phyloP scores from a whole-genome alignment of 202 grass and related monocot genomes.

The Setaria italica region DNA sequence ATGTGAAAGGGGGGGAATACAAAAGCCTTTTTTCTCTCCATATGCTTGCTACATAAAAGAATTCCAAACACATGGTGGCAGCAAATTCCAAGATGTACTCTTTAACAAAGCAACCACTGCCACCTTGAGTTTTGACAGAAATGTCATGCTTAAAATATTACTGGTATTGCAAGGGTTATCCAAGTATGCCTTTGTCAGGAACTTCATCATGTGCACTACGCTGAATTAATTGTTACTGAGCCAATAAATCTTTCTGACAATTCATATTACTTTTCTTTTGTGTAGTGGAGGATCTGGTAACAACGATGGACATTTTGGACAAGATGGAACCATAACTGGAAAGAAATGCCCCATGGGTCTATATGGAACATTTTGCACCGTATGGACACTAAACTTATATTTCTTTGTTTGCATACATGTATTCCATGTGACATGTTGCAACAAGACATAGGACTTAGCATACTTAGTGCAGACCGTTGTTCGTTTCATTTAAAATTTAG shows the following conservation, averaged over 20 bases:
- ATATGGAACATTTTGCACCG: slow-evolving; percentile 94
- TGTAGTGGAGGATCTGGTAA: slow-evolving; percentile 86
- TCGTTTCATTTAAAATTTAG: slow-evolving; percentile 12
- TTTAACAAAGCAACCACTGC: slow-evolving; percentile 22
- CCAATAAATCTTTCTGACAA: slow-evolving; percentile 33
- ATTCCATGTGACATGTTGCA: slow-evolving; percentile 1
- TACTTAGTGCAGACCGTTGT: background rate
- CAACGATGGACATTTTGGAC: slow-evolving; percentile 69
- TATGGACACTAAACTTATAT: slow-evolving; percentile 56
- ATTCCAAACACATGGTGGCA: background rate
- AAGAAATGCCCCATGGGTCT: slow-evolving; percentile 87
- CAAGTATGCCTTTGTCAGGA: slow-evolving; percentile 15
- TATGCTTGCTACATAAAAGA: background rate
- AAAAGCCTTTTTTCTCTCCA: background rate
- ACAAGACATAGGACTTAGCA: background rate
- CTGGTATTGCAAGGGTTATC: slow-evolving; percentile 14
- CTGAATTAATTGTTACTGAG: slow-evolving; percentile 41
- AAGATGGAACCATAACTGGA: slow-evolving; percentile 80
- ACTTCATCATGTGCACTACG: background rate
- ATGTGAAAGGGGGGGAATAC: too few species aligned
- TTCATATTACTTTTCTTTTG: slow-evolving; percentile 33
- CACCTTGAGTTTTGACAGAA: background rate
- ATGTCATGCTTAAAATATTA: slow-evolving; percentile 2
- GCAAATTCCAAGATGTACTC: slow-evolving; percentile 15
- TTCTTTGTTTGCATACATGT: slow-evolving; percentile 29